Evolutionary conservation across 192 early-diverging fungal species (phyloP).

Genomic region (Umbelopsis vinacea): DNA sequence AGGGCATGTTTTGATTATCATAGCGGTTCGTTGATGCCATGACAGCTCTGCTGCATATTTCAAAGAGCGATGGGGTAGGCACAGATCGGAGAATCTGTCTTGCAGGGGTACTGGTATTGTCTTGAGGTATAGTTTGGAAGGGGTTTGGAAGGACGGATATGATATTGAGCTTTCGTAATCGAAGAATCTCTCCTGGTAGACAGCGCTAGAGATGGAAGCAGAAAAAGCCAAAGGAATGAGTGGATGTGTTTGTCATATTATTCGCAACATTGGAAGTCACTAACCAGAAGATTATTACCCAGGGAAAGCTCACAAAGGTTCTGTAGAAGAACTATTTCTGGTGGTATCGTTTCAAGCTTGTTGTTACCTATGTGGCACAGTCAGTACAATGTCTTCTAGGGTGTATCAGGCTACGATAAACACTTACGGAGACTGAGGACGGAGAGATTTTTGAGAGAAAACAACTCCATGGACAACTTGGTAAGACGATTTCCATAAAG

Average conservation of each 20-base stretch:
- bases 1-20: neutral
- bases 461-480: slow-evolving; percentile 42
- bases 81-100: neutral
- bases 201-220: slow-evolving; percentile 10
- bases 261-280: neutral
- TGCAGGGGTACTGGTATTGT: neutral
- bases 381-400: no score
- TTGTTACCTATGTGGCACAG: slow-evolving; percentile 41
- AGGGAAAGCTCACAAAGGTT: slow-evolving; percentile 52
- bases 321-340: slow-evolving; percentile 48
- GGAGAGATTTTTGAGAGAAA: slow-evolving; percentile 47
- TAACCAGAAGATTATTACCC: slow-evolving; percentile 51
- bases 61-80: slow-evolving; percentile 19
- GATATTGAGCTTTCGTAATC: slow-evolving; percentile 42
- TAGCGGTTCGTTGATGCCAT: neutral
- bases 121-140: slow-evolving; percentile 22
- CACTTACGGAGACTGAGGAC: slow-evolving; percentile 53
- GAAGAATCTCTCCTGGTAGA: slow-evolving; percentile 46
- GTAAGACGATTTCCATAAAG: slow-evolving; percentile 46
- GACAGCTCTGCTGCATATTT: slow-evolving; percentile 6
- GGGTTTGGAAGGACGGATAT: slow-evolving; percentile 51
- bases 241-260: neutral
- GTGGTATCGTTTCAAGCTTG: slow-evolving; percentile 42
- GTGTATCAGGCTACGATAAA: no score
- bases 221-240: neutral